These are phyloP conservation scores for Drechslerella stenobrocha DNA, from an alignment of 2,329 filamentous ascomycete genomes.

Conservation along the genomic window DNA sequence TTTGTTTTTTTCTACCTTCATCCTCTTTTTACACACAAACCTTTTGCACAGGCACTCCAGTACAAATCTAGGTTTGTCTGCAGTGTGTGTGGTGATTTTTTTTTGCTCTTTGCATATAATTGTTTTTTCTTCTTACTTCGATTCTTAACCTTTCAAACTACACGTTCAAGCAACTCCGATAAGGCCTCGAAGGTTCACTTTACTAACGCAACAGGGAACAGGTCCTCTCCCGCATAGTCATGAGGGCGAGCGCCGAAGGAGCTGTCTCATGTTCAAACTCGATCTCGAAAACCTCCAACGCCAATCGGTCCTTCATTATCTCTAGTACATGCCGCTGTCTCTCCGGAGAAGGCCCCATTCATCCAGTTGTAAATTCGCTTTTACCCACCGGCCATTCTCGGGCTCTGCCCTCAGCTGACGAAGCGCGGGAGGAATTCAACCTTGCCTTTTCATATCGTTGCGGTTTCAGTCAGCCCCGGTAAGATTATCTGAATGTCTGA, in stretches of 20 bases:
- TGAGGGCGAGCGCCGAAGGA: constrained; percentile 32
- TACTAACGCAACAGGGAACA: constrained; percentile 46
- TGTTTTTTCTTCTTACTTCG: constrained; percentile 12
- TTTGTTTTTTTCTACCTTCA: constrained; percentile 13
- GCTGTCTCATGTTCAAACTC: constrained; percentile 46
- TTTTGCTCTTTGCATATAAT: constrained; percentile 13
- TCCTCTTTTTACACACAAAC: constrained; percentile 31
- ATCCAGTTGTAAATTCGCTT: constrained; percentile 22
- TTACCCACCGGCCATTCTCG: constrained; percentile 44
- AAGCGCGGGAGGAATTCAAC: constrained; percentile 42
- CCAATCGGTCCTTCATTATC: constrained; percentile 36
- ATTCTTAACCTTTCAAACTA: constrained; percentile 18
- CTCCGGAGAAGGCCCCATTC: constrained; percentile 28
- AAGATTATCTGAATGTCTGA: constrained; percentile 47
- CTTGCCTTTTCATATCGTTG: constrained; percentile 36
- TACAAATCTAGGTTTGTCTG: constrained; percentile 33
- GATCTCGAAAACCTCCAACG: constrained; percentile 43
- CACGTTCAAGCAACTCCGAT: constrained; percentile 27
- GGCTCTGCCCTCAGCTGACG: constrained; percentile 33
- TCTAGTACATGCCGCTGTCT: constrained; percentile 44
- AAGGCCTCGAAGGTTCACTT: constrained; percentile 45
- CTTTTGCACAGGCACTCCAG: constrained; percentile 26
- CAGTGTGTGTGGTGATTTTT: constrained; percentile 31
- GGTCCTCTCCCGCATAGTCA: constrained; percentile 29
- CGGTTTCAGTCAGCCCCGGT: constrained; percentile 46